Conservation (phyloP, 441 rosid species). For the Bocquillonia castaneifolia region DNA sequence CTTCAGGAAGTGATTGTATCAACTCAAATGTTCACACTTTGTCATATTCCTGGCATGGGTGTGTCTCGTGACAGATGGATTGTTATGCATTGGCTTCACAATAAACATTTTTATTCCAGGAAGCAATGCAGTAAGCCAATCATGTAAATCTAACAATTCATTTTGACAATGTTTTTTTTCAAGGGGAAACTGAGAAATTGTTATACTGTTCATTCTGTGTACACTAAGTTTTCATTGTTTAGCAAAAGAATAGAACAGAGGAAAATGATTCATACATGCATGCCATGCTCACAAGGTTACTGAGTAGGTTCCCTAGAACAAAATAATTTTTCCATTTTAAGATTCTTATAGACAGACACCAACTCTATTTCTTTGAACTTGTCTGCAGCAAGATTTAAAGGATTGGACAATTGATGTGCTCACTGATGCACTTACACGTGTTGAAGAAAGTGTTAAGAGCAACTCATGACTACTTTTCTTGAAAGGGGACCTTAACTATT, state of each 20-base stretch:
- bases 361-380: background rate
- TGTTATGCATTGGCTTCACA: background rate
- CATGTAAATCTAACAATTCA: background rate
- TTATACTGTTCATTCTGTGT: background rate
- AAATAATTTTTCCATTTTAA: background rate
- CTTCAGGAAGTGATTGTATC: conserved; percentile 3
- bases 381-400: conserved; percentile 67
- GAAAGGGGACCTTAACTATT: background rate
- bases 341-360: background rate
- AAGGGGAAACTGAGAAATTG: background rate
- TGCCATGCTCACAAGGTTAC: background rate
- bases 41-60: background rate
- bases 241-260: background rate
- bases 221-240: background rate
- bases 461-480: conserved; percentile 26
- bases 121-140: background rate
- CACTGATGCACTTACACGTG: conserved; percentile 65
- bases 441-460: conserved; percentile 58
- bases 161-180: background rate
- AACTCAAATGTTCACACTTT: background rate
- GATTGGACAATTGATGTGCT: conserved; percentile 90
- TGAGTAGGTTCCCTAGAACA: background rate
- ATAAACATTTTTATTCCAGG: background rate
- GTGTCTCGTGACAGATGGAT: background rate
- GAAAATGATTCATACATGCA: background rate